Conservation (phyloP, 2,329 filamentous ascomycete genomes). For the Exophiala xenobiotica region DNA sequence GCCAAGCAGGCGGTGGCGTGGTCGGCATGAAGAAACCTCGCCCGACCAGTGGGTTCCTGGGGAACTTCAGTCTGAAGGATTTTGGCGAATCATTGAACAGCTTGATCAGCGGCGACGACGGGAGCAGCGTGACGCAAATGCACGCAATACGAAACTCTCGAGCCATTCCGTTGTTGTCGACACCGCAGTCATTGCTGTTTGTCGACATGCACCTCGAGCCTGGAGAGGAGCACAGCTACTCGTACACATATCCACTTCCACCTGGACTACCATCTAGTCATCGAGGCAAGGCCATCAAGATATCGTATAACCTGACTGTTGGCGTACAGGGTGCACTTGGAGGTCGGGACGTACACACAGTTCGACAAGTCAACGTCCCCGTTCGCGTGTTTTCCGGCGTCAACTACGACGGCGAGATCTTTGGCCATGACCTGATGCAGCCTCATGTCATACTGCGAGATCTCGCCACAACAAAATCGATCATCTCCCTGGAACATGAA, state of each 20-base stretch:
- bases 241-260: constrained; percentile 82
- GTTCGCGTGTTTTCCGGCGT: constrained; percentile 93
- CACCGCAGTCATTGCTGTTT: constrained; percentile 92
- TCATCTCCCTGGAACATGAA: constrained; percentile 42
- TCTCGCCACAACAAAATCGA: constrained; percentile 65
- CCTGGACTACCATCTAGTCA: constrained; percentile 88
- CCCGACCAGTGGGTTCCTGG: constrained; percentile 75
- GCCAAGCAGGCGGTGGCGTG: constrained; percentile 78
- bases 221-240: constrained; percentile 83
- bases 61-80: constrained; percentile 81
- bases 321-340: constrained; percentile 85
- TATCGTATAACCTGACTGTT: constrained; percentile 84
- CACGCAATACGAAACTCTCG: constrained; percentile 81
- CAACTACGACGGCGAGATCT: constrained; percentile 79
- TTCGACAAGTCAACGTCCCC: constrained; percentile 87
- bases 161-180: constrained; percentile 86
- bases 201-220: constrained; percentile 85
- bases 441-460: constrained; percentile 89
- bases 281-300: constrained; percentile 87
- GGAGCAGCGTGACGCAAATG: constrained; percentile 95
- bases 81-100: constrained; percentile 86
- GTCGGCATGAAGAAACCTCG: constrained; percentile 70
- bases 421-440: constrained; percentile 91
- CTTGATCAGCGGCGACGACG: constrained; percentile 78
- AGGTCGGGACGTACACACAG: constrained; percentile 71